Evolutionary conservation across 805 yeast genomes (phyloP).

Genomic region (Sugiyamaella smithiae): DNA sequence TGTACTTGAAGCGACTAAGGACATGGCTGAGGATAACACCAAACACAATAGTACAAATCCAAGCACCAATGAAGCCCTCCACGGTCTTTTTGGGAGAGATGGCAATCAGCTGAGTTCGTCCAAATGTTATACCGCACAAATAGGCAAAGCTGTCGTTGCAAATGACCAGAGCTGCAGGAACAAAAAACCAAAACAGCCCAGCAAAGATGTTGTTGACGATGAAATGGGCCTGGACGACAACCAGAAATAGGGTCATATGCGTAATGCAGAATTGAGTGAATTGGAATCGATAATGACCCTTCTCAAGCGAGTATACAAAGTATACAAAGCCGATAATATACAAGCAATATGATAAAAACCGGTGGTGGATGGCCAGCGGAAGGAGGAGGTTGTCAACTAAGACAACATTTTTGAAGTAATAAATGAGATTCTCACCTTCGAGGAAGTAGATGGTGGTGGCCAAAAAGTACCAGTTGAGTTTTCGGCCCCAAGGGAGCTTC

Average conservation of each 20-base stretch:
- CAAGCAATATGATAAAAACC: conserved; percentile 75
- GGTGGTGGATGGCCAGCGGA: conserved; percentile 71
- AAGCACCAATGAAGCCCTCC: conserved; percentile 96
- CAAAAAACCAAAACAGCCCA: conserved; percentile 91
- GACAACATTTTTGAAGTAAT: conserved; percentile 56
- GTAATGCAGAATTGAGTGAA: conserved; percentile 91
- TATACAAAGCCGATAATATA: conserved; percentile 86
- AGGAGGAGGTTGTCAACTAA: conserved; percentile 45
- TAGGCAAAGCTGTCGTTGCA: conserved; percentile 96
- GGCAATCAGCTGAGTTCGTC: conserved; percentile 84
- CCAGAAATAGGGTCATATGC: conserved; percentile 86
- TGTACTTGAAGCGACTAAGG: conserved; percentile 62
- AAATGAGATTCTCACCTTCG: conserved; percentile 79
- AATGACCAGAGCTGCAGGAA: conserved; percentile 89
- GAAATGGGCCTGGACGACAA: conserved; percentile 91
- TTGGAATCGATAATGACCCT: conserved; percentile 86
- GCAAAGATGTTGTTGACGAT: conserved; percentile 84
- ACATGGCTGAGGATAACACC: conserved; percentile 65
- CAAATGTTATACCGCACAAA: conserved; percentile 94
- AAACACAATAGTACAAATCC: conserved; percentile 85
- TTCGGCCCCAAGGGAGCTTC: conserved; percentile 74
- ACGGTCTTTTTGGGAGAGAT: conserved; percentile 97
- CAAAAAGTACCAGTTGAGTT: conserved; percentile 90
- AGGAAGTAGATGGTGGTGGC: conserved; percentile 83
- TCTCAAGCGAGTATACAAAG: conserved; percentile 84